These are phyloP conservation scores for Bryum argenteum DNA, from an alignment of 225 moss, liverwort and hornwort genomes.

Conservation along the genomic window DNA sequence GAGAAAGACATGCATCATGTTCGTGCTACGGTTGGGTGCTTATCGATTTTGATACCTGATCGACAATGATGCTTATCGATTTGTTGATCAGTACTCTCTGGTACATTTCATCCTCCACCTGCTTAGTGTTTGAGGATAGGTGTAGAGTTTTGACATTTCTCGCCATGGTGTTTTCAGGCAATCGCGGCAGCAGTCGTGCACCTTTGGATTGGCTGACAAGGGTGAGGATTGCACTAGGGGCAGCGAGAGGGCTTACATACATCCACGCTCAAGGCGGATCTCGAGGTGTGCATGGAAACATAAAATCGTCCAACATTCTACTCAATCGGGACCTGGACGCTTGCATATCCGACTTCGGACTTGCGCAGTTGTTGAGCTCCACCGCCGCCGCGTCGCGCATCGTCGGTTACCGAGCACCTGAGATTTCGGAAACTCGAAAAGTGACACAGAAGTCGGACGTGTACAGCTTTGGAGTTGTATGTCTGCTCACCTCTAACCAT, in stretches of 20 bases:
- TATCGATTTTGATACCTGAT: too few species aligned
- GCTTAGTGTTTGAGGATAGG: too few species aligned
- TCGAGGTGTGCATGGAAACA: slow-evolving; percentile 75
- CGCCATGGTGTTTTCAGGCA: slow-evolving; percentile 44
- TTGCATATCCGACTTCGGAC: slow-evolving; percentile 78
- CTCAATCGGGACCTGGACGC: slow-evolving; percentile 70
- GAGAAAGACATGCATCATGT: background rate
- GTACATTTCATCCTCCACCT: too few species aligned
- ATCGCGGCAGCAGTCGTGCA: slow-evolving; percentile 62
- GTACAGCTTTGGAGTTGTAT: slow-evolving; percentile 84
- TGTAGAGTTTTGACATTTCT: background rate
- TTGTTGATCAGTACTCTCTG: too few species aligned
- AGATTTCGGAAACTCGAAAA: slow-evolving; percentile 77
- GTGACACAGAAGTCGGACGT: slow-evolving; percentile 84
- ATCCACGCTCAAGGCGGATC: slow-evolving; percentile 64
- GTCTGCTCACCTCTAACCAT: background rate
- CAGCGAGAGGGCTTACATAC: slow-evolving; percentile 70
- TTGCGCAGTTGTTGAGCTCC: slow-evolving; percentile 70
- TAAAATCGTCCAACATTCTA: slow-evolving; percentile 85
- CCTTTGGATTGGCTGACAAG: slow-evolving; percentile 82
- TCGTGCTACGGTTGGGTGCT: background rate
- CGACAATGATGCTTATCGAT: too few species aligned
- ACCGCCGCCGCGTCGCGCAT: slow-evolving; percentile 60
- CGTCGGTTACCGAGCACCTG: slow-evolving; percentile 81
- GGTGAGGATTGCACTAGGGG: slow-evolving; percentile 69